Evolutionary conservation across 2,329 filamentous ascomycete genomes (phyloP), one percentile per base, ranked within the genome.

Genomic region (Colletotrichum liriopes): DNA sequence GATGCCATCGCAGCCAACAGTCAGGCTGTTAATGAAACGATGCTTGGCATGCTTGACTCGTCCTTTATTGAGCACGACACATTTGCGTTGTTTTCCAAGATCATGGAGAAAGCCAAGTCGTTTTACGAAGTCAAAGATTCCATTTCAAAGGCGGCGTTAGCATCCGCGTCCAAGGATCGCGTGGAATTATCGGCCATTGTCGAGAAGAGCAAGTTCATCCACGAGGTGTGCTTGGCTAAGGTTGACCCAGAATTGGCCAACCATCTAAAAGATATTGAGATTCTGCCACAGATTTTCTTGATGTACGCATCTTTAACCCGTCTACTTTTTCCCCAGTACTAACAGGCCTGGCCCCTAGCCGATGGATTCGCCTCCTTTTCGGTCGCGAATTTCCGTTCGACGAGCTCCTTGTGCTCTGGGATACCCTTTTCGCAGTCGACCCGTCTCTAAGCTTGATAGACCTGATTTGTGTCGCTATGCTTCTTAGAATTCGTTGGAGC

Each of bases 261-360:
- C 32, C 95, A 98, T 80, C 87, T 99, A 23, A 92, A 91, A 71
- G 89, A 90, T 72, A 92, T 98, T 58, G 96, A 98, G 72, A 92
- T 99, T 73, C 84, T 98, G n/a, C 96, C 96, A 1, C 96, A 99
- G 77, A 96, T 99, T 62, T 99, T 98, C 79, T 85, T 98, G 32
- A 97, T 98, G 93, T 96, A 83, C 81, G 87, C 80, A 16, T 23
- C 11, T 45, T 2, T 20, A 49, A 16, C 8, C 7, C 12, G 3
- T 8, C 3, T 7, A 14, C 29, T 14, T 49, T 41, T 39, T 18
- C 51, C 51, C 55, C 47, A 72, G 74, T 62, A 56, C 59, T 66
- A 5, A 72, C 47, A 20, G 1, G 2, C 23, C 2, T 32, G 26
- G 59, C 20, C 52, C 32, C 12, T 37, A 95, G 93, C 74, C 94